Evolutionary conservation across 768 basidiomycete species (phyloP), one percentile per base, ranked within the genome.

Genomic region (Sarcomyxa edulis): DNA sequence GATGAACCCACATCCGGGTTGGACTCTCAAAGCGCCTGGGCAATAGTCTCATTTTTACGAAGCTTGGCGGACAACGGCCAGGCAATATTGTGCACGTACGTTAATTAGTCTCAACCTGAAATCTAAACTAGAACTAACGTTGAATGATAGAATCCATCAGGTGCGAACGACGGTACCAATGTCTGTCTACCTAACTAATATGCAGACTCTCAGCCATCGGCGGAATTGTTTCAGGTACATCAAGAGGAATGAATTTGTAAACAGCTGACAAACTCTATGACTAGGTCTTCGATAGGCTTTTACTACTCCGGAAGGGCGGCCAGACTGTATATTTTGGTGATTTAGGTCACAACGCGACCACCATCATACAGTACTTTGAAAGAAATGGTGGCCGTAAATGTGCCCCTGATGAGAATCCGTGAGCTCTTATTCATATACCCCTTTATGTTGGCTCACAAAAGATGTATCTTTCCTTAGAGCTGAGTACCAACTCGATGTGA

Each of bases 1-100:
- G 91, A 93, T 52, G 90, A 94, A 55, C 92, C 92, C 0, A 94
- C 91, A 3, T 82, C 86, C 18, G 89, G 90, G 22, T 67, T 93
- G 11, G 88, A 91, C 55, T 89, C 87, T 3, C 87, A 90, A 57
- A 84, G 81, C 38, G 88, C 89, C 2, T 88, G 87, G 86, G 81
- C 81, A 4, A 88, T 91, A 44, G 64, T 89, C 37, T 61, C 69
- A 2, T 88, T 93, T 64, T 64, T 93, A 29, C 69, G 81, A 7
- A 72, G 78, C 31, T 75, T 93, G 21, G 87, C 89, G 6, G 74
- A 84, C 42, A 76, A 74, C 44, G 91, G 91, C 1, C 90, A 91
- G 53, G 84, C 88, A 21, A 91, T 94, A 48, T 65, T 94, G n/a
- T 93, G 90, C 80, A 94, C 87, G 68, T 81, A 49, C 35, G 78